phyloP scores from a whole-genome alignment of 2,329 filamentous ascomycete species.

The Seiridium cupressi region DNA sequence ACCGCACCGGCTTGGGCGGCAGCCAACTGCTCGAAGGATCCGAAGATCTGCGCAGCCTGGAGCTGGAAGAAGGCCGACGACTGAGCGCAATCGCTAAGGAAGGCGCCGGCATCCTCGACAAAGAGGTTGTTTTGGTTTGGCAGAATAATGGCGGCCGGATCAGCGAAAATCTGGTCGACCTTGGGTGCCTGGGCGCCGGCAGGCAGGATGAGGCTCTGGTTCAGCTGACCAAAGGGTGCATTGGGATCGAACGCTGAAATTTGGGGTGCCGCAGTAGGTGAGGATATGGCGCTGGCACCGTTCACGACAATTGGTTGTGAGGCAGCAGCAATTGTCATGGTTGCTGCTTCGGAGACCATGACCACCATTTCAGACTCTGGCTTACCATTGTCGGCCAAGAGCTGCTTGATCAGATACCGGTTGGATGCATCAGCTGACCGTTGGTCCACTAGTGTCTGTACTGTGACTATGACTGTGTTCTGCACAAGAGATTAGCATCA shows the following conservation, averaged over 20 bases:
- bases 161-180: conserved; percentile 28
- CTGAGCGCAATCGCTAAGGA: conserved; percentile 24
- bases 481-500: conserved; percentile 12
- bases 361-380: conserved; percentile 31
- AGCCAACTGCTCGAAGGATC: conserved; percentile 22
- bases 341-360: conserved; percentile 34
- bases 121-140: conserved; percentile 29
- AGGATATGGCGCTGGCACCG: conserved; percentile 15
- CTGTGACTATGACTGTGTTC: conserved; percentile 36
- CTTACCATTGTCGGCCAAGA: conserved; percentile 34
- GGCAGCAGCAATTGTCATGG: conserved; percentile 31
- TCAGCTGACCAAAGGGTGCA: conserved; percentile 31
- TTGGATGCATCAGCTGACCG: conserved; percentile 24
- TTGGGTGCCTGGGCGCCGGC: conserved; percentile 23
- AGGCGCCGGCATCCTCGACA: conserved; percentile 29
- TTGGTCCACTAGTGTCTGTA: conserved; percentile 34
- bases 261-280: conserved; percentile 14
- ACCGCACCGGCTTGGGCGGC: conserved; percentile 1
- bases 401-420: conserved; percentile 38
- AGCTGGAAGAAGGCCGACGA: conserved; percentile 26
- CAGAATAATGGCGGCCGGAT: conserved; percentile 37
- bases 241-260: conserved; percentile 24
- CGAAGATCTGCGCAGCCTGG: conserved; percentile 23
- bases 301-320: conserved; percentile 18
- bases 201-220: conserved; percentile 33